phyloP scores from a whole-genome alignment of 768 basidiomycete genomes.

The Lactifluus volemus region DNA sequence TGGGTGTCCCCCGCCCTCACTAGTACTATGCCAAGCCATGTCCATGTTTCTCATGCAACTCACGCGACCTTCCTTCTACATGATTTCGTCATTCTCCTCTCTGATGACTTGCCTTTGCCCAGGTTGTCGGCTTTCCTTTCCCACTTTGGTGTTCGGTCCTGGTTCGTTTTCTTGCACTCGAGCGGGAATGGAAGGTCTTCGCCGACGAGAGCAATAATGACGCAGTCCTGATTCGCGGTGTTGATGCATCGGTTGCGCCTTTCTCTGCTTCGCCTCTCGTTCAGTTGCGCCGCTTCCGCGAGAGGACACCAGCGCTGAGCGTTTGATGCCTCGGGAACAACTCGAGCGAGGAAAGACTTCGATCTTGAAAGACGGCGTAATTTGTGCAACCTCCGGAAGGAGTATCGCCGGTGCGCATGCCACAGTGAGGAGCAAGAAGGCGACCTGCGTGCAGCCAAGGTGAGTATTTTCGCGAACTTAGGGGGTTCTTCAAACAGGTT shows the following conservation, averaged over 20 bases:
- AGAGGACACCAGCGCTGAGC: slow-evolving; percentile 1
- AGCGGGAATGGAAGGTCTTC: background rate
- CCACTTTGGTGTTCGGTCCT: background rate
- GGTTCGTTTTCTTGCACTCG: background rate
- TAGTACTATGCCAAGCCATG: background rate
- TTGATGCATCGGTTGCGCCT: background rate
- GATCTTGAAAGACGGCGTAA: background rate
- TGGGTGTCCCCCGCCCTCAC: background rate
- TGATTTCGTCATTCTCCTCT: background rate
- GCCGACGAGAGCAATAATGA: background rate
- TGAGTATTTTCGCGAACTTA: background rate
- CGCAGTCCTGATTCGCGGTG: background rate
- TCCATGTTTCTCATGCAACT: background rate
- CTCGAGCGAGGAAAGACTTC: background rate
- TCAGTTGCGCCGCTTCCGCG: slow-evolving; percentile 9
- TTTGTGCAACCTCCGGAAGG: background rate
- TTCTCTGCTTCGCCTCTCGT: background rate
- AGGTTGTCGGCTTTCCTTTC: background rate
- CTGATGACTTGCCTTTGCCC: background rate
- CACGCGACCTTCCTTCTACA: background rate
- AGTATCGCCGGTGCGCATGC: background rate
- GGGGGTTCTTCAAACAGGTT: background rate
- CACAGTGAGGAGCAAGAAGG: background rate
- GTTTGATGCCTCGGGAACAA: background rate
- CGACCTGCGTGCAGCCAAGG: background rate